Conservation (phyloP, 2,329 filamentous ascomycete species). For the Aspergillus ochraceus region DNA sequence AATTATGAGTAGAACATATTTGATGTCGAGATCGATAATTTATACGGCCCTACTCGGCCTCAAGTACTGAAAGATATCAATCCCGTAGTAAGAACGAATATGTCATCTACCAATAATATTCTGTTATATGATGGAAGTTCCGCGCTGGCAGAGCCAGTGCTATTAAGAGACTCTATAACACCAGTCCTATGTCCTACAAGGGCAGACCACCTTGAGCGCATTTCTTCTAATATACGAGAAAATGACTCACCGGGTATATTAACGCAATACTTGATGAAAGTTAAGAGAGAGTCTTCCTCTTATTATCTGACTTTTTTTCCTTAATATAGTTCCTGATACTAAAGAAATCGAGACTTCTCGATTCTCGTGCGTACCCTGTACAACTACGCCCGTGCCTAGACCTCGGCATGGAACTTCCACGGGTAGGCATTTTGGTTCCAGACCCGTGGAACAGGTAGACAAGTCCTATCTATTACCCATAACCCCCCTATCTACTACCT, state of each 20-base stretch:
- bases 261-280: constrained; percentile 3
- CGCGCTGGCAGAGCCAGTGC: constrained; percentile 6
- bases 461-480: too few relatives aligned
- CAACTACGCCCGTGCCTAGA: background rate
- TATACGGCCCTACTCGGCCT: too few relatives aligned
- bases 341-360: constrained; percentile 9
- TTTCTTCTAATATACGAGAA: constrained; percentile 1
- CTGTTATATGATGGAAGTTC: constrained; percentile 6
- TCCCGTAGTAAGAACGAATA: constrained; percentile 3
- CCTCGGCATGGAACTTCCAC: too few relatives aligned
- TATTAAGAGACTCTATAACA: background rate
- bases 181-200: background rate
- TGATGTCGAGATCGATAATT: constrained; percentile 12
- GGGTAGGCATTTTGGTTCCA: too few relatives aligned
- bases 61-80: background rate
- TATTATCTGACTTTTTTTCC: constrained; percentile 11
- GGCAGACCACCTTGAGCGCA: background rate
- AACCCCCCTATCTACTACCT: too few relatives aligned
- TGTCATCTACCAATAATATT: constrained; percentile 7
- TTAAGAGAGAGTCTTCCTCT: background rate
- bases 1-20: constrained; percentile 13
- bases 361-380: constrained; percentile 7
- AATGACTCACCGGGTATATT: constrained; percentile 10
- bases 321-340: constrained; percentile 9
- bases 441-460: too few relatives aligned